A percentile compares a stretch with the other conserved stretches of the same genome.
Conservation (phyloP, 768 basidiomycete genomes). For the Termitomyces eurrhizus region DNA sequence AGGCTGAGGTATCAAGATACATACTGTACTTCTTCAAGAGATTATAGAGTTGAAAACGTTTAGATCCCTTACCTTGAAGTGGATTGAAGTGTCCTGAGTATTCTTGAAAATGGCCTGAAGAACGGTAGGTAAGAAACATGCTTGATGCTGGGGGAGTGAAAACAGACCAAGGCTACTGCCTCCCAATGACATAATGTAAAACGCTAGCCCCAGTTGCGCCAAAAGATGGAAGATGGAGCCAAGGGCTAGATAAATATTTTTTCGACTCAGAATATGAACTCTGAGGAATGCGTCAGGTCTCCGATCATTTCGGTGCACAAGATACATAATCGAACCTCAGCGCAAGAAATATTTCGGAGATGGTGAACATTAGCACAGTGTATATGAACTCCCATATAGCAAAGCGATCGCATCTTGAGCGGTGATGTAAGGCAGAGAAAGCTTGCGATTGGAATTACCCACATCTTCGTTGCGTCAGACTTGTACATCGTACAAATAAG, state of each 20-base stretch:
- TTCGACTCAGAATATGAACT: conserved; percentile 16
- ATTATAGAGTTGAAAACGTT: background rate
- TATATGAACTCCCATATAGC: conserved; percentile 16
- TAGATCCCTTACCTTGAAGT: background rate
- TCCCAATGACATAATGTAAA: conserved; percentile 12
- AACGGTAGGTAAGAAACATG: background rate
- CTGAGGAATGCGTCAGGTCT: background rate
- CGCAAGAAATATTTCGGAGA: conserved; percentile 17
- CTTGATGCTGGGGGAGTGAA: background rate
- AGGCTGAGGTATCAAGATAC: background rate
- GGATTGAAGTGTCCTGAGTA: background rate
- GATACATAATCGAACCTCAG: conserved; percentile 10
- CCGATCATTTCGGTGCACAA: background rate
- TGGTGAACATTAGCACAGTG: conserved; percentile 17
- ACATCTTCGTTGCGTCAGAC: conserved; percentile 6
- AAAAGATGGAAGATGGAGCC: conserved; percentile 11
- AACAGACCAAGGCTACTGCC: conserved; percentile 3
- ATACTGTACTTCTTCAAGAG: background rate
- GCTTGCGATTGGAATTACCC: background rate
- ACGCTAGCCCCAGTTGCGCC: conserved; percentile 12
- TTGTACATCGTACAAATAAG: background rate
- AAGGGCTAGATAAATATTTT: conserved; percentile 11
- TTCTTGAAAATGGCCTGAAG: background rate
- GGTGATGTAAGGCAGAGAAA: background rate
- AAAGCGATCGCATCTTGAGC: conserved; percentile 15